phyloP scores from a whole-genome alignment of 345 rosid genomes.

The Citrus mangshanensis region DNA sequence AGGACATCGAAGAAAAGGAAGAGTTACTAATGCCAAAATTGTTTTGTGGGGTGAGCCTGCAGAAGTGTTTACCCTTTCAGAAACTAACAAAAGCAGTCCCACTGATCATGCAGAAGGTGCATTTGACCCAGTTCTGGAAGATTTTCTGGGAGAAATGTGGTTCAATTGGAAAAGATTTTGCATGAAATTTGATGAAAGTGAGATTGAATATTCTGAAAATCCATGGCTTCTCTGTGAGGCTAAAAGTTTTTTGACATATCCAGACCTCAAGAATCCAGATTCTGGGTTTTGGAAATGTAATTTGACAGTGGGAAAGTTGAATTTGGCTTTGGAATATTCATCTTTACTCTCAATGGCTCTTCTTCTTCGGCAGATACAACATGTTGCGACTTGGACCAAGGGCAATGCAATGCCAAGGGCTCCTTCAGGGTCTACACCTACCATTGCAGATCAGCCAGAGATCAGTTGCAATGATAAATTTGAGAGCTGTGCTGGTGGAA shows the following conservation, averaged over 20 bases:
- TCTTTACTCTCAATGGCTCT: constrained; percentile 49
- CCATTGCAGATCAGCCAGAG: constrained; percentile 31
- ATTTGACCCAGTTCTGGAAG: constrained; percentile 34
- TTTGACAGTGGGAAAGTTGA: constrained; percentile 62
- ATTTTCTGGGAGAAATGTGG: constrained; percentile 60
- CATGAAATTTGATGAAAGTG: constrained; percentile 42
- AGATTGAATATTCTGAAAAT: constrained; percentile 42
- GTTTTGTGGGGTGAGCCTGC: constrained; percentile 64
- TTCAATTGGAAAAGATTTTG: constrained; percentile 50
- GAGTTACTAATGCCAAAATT: constrained; percentile 31
- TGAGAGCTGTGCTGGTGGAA: constrained; percentile 31
- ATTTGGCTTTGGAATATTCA: constrained; percentile 46
- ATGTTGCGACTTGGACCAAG: constrained; percentile 37
- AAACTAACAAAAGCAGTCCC: constrained; percentile 23
- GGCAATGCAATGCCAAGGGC: constrained; percentile 26
- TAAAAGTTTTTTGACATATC: constrained; percentile 46
- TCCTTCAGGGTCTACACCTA: constrained; percentile 27
- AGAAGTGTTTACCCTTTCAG: constrained; percentile 34
- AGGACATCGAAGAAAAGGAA: constrained; percentile 34
- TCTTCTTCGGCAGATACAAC: constrained; percentile 54
- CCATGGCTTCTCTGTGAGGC: constrained; percentile 69
- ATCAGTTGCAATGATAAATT: constrained; percentile 35
- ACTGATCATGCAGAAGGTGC: constrained; percentile 35
- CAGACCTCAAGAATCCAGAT: constrained; percentile 37
- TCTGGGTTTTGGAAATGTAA: constrained; percentile 61